Conservation (phyloP, 176 grass and related monocot species). For the Leersia perrieri region DNA sequence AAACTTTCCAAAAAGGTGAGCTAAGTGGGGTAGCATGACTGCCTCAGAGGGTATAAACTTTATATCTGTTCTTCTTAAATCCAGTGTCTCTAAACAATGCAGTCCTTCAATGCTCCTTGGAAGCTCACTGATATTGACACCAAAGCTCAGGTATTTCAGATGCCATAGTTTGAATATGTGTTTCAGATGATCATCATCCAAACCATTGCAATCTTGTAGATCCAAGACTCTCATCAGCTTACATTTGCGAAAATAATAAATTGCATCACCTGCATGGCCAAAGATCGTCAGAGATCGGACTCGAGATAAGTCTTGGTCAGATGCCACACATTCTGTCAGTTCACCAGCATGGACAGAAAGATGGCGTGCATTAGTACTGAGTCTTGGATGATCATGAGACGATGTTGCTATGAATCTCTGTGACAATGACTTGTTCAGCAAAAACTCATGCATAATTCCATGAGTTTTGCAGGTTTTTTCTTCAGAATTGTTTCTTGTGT, state of each 20-base stretch:
- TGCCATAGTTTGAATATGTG: conserved; percentile 15
- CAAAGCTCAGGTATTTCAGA: conserved; percentile 27
- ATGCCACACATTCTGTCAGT: not conserved
- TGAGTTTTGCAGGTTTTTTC: conserved; percentile 29
- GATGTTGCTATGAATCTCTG: not conserved
- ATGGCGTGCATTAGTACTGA: not conserved
- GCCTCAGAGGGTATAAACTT: not conserved
- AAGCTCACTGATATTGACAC: not conserved
- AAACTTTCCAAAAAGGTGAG: conserved; percentile 34
- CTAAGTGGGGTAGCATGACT: conserved; percentile 17
- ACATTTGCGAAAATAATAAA: conserved; percentile 7
- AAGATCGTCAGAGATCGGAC: conserved; percentile 33
- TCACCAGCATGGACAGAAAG: conserved; percentile 23
- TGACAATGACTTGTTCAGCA: conserved; percentile 11
- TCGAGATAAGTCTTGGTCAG: conserved; percentile 6
- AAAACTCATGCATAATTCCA: conserved; percentile 38
- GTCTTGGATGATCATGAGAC: not conserved
- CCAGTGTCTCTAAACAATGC: conserved; percentile 35
- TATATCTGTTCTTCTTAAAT: conserved; percentile 28
- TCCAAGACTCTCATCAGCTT: conserved; percentile 19
- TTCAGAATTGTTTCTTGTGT: conserved; percentile 20
- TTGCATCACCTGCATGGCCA: conserved; percentile 5
- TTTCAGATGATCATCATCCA: conserved; percentile 3
- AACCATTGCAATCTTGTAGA: conserved; percentile 10
- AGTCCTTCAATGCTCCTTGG: not conserved